These are phyloP conservation scores for Clarireedia sp. DNA, from an alignment of 2,329 filamentous ascomycete species.

Conservation along the genomic window DNA sequence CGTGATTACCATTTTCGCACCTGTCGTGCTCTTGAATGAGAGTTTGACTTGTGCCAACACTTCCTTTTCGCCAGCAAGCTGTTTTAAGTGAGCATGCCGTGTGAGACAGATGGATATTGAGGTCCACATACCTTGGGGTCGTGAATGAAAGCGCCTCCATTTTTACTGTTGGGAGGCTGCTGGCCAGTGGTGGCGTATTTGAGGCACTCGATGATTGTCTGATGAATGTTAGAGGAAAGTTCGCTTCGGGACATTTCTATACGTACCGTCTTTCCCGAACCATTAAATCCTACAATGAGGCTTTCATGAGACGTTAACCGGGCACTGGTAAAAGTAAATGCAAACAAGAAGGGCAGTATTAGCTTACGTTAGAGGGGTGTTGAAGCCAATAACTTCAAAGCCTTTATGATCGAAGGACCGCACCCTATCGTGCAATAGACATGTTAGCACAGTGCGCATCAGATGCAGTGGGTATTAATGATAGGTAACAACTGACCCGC, in stretches of 20 bases:
- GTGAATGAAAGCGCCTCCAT: slow-evolving; percentile 87
- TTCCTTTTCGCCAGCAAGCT: slow-evolving; percentile 77
- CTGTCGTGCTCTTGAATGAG: slow-evolving; percentile 71
- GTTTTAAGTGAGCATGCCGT: slow-evolving; percentile 16
- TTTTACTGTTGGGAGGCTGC: slow-evolving; percentile 80
- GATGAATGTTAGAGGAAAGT: slow-evolving; percentile 10
- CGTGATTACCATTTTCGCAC: slow-evolving; percentile 72
- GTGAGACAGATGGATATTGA: neutral
- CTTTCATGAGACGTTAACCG: too few relatives aligned
- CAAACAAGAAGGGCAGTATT: too few relatives aligned
- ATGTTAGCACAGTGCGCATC: too few relatives aligned
- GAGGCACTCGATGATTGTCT: slow-evolving; percentile 95
- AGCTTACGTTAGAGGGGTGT: slow-evolving; percentile 66
- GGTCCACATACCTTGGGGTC: slow-evolving; percentile 65
- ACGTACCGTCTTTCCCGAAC: slow-evolving; percentile 80
- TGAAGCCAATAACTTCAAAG: slow-evolving; percentile 76
- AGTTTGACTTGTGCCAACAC: slow-evolving; percentile 88
- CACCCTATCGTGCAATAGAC: slow-evolving; percentile 37
- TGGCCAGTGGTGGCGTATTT: slow-evolving; percentile 97
- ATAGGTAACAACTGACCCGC: slow-evolving; percentile 44
- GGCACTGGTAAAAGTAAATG: too few relatives aligned
- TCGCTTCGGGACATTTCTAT: neutral
- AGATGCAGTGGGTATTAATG: too few relatives aligned
- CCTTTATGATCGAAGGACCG: slow-evolving; percentile 77
- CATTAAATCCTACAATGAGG: slow-evolving; percentile 94